Base-by-base conservation (phyloP, 2,329 filamentous ascomycete genomes). In the Gaeumannomyces sp. region DNA sequence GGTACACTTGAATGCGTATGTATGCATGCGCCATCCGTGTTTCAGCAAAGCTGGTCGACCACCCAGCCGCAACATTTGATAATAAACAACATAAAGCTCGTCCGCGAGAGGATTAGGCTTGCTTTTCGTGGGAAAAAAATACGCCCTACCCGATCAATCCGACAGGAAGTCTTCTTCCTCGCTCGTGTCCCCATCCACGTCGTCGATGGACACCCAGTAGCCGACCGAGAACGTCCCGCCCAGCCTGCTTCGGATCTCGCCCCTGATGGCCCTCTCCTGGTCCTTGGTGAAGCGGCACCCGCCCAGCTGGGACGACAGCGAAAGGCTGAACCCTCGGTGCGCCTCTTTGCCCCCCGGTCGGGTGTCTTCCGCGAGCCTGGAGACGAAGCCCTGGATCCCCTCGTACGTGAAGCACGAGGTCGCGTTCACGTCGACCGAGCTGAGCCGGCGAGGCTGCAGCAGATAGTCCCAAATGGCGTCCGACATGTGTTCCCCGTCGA, bases 401-500 rank as follows among this genome's bases (percentile, higher is more conserved):
- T 78, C 72, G 3, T 75, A 75, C 0, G 82, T 83, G 71, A 90
- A 88, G 2, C 73, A 73, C 0, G 86, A 86, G 3, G 82, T 74
- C 2, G 83, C 84, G 53, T 79, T 80, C 58, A 89, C 81, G 5
- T 79, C 80, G 8, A 89, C 74, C 4, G 74, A 77, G 60, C 80
- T 81, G 50, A 90, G 74, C 38, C 80, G 76, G 4, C 72, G 71
- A 59, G 88, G 75, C 1, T 27, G 64, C 11, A 69, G 64, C 0
- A 80, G 65, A 0, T 68, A 66, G 7, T 72, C 72, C 14, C 82
- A 77, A 16, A 86, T 71, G 4, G 72, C 70, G 45, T 79, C 76
- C 66, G 86, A 81, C 6, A 81, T 78, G 28, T 83, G 73, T 22
- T 82, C 81, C 59, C 86, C 86, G 59, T 79, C 81, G 61, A 89